Percentiles rank a stretch among this genome's conserved stretches.
phyloP scores from a whole-genome alignment of 805 yeast genomes.

The Metschnikowia colocasiae region DNA sequence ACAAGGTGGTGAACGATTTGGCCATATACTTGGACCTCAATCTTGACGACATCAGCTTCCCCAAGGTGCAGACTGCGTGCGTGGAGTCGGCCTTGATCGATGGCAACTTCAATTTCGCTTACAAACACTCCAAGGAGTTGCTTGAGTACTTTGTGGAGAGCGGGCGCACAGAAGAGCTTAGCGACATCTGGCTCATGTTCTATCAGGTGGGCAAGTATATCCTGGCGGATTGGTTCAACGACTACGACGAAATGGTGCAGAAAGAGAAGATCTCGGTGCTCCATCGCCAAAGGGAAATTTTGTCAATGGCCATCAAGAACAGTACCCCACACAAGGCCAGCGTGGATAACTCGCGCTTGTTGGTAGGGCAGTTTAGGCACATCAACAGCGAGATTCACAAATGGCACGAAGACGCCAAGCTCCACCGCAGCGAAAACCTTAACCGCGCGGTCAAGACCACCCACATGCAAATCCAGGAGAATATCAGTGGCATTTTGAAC shows the following conservation, averaged over 20 bases:
- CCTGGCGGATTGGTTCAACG: conserved; percentile 21
- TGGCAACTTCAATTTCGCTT: conserved; percentile 59
- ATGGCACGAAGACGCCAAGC: conserved; percentile 15
- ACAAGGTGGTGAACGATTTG: conserved; percentile 39
- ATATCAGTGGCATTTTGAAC: conserved; percentile 25
- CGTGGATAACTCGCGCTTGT: conserved; percentile 49
- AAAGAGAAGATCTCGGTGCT: conserved; percentile 24
- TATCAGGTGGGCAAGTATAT: conserved; percentile 65
- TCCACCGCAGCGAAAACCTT: conserved; percentile 13
- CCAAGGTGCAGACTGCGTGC: conserved; percentile 44
- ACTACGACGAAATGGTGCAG: conserved; percentile 15
- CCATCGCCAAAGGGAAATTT: conserved; percentile 49
- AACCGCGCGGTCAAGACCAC: conserved; percentile 14
- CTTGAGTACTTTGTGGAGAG: conserved; percentile 24
- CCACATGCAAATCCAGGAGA: conserved; percentile 19
- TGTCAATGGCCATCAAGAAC: conserved; percentile 48
- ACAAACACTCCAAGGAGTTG: conserved; percentile 37
- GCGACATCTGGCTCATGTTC: conserved; percentile 62
- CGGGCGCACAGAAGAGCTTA: conserved; percentile 16
- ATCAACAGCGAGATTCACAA: conserved; percentile 37
- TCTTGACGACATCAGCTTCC: conserved; percentile 22
- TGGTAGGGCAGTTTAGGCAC: conserved; percentile 62
- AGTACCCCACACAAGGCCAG: conserved; percentile 38
- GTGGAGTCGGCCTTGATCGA: conserved; percentile 66
- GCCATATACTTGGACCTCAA: conserved; percentile 34